Conservation (phyloP, 257 asterid species). For the Penstemon newberryi region DNA sequence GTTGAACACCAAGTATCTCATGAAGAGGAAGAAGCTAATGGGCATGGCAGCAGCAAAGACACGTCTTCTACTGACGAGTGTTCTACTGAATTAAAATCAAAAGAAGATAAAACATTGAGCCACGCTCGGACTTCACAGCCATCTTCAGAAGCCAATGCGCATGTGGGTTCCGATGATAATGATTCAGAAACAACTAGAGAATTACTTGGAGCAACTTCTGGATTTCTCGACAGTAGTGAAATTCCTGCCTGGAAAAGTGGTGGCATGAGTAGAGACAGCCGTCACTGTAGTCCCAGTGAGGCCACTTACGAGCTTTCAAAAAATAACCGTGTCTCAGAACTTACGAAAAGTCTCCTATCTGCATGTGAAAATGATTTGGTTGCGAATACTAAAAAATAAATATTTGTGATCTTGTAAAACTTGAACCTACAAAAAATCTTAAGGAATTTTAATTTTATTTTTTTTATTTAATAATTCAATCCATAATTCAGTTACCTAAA, state of each 20-base stretch:
- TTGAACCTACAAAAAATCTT: no score
- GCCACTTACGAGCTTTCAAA: constrained; percentile 51
- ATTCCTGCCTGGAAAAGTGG: constrained; percentile 88
- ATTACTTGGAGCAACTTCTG: no score
- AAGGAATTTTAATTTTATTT: neutral
- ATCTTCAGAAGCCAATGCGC: no score
- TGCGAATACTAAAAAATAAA: constrained; percentile 22
- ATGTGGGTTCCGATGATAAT: no score
- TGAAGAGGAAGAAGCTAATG: constrained; percentile 41
- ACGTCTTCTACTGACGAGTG: constrained; percentile 81
- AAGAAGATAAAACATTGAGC: constrained; percentile 43
- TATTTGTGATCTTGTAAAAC: no score
- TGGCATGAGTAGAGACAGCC: constrained; percentile 24
- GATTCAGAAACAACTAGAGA: no score
- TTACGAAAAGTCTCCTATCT: constrained; percentile 50
- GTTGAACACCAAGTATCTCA: no score
- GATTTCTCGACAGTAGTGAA: constrained; percentile 44
- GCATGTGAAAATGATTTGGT: constrained; percentile 40
- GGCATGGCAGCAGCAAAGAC: constrained; percentile 74
- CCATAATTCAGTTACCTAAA: neutral
- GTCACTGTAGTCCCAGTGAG: constrained; percentile 61
- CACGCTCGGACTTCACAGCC: no score
- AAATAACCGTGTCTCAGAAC: constrained; percentile 58
- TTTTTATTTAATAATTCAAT: neutral
- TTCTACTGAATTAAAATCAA: constrained; percentile 60